phyloP scores from a whole-genome alignment of 73 alveolate genomes.

The Paramecium caudatum region DNA sequence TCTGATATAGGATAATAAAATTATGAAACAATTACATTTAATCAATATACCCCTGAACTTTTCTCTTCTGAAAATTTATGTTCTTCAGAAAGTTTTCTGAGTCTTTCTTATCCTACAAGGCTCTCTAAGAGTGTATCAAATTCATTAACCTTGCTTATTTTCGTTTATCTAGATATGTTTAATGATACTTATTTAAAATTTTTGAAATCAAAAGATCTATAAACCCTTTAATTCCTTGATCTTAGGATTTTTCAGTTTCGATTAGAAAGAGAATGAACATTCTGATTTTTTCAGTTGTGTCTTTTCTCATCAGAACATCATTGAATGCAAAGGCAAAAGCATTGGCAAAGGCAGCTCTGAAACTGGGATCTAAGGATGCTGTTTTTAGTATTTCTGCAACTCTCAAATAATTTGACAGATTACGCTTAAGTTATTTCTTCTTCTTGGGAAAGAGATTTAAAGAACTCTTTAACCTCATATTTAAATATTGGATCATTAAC shows the following conservation, averaged over 20 bases:
- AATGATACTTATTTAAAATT: background rate
- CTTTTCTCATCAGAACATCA: conserved; percentile 30
- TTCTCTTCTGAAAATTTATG: background rate
- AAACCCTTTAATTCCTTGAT: conserved; percentile 36
- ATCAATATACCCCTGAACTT: background rate
- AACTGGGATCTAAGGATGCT: conserved; percentile 15
- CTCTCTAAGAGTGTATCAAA: background rate
- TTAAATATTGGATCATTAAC: conserved; percentile 57
- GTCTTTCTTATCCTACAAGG: background rate
- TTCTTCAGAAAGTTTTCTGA: background rate
- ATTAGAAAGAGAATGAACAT: conserved; percentile 13
- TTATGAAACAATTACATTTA: background rate
- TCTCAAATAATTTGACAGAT: background rate
- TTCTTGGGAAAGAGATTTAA: conserved; percentile 9
- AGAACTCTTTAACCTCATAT: conserved; percentile 59
- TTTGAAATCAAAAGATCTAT: background rate
- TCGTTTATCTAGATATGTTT: background rate
- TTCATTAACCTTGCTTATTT: conserved; percentile 36
- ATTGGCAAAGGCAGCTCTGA: conserved; percentile 53
- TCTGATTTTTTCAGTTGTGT: conserved; percentile 39
- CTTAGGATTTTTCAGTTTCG: background rate
- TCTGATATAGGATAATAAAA: background rate
- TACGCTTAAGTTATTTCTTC: conserved; percentile 51
- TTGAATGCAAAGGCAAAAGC: conserved; percentile 57
- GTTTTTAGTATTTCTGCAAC: conserved; percentile 42